Conservation (phyloP, 495 filamentous ascomycete genomes). For the Penicillium flavigenum region DNA sequence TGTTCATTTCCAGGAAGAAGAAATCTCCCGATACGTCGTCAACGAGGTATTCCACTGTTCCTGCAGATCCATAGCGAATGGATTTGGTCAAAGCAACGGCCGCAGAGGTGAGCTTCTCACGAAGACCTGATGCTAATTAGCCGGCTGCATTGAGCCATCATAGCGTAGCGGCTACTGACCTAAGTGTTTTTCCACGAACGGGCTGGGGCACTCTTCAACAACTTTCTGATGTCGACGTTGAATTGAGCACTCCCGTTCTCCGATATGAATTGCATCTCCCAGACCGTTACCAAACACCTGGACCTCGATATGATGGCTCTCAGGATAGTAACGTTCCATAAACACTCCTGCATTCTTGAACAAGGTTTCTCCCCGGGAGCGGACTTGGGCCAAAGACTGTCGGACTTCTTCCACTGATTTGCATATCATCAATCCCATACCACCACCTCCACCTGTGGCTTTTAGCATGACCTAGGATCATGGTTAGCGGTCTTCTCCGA, state of each 20-base stretch:
- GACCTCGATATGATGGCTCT: slow-evolving; percentile 48
- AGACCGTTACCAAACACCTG: slow-evolving; percentile 48
- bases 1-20: slow-evolving; percentile 72
- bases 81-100: slow-evolving; percentile 52
- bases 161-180: not conserved
- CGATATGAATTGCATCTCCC: slow-evolving; percentile 42
- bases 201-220: slow-evolving; percentile 51
- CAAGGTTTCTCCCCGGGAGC: slow-evolving; percentile 38
- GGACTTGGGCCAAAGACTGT: slow-evolving; percentile 35
- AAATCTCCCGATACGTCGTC: slow-evolving; percentile 57
- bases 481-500: slow-evolving; percentile 12
- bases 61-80: slow-evolving; percentile 58
- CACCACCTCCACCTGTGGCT: no score
- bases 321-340: slow-evolving; percentile 45
- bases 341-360: slow-evolving; percentile 51
- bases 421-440: slow-evolving; percentile 16
- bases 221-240: slow-evolving; percentile 57
- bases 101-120: slow-evolving; percentile 48
- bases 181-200: slow-evolving; percentile 43
- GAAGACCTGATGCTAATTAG: slow-evolving; percentile 33
- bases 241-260: slow-evolving; percentile 49
- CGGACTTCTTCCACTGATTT: slow-evolving; percentile 38
- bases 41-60: slow-evolving; percentile 65
- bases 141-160: not conserved
- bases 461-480: no score